These are phyloP conservation scores for Scedosporium boydii DNA, from an alignment of 2,329 filamentous ascomycete genomes.

Conservation along the genomic window DNA sequence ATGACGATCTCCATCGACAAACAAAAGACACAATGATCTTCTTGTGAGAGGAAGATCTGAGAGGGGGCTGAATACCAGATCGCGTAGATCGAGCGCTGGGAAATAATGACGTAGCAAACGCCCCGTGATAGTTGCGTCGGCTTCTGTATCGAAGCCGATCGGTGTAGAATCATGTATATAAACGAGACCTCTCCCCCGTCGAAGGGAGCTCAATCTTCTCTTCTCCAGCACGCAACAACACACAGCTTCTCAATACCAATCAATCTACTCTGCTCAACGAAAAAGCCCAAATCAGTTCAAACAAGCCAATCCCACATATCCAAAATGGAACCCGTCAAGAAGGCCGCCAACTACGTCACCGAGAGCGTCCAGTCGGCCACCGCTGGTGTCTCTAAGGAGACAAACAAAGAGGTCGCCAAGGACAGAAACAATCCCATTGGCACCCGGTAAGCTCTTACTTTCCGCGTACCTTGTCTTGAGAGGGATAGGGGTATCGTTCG, in stretches of 20 bases:
- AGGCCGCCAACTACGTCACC: conserved; percentile 60
- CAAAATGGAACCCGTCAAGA: conserved; percentile 45
- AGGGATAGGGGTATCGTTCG: neutral
- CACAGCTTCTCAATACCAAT: neutral
- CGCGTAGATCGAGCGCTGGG: no score
- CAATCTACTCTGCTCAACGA: neutral
- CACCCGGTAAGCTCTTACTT: conserved; percentile 37
- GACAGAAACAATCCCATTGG: conserved; percentile 39
- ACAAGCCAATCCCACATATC: conserved; percentile 14
- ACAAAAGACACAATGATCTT: no score
- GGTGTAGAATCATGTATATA: conserved; percentile 4
- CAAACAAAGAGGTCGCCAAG: conserved; percentile 63
- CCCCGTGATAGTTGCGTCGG: no score
- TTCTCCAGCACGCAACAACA: neutral
- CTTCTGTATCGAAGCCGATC: no score
- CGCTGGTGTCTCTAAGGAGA: conserved; percentile 54
- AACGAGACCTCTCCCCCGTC: neutral
- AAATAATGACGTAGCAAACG: no score
- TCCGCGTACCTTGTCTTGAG: neutral
- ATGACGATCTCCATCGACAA: no score
- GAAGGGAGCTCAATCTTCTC: neutral
- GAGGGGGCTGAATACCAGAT: no score
- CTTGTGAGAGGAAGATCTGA: no score
- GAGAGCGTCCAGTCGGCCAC: conserved; percentile 52
- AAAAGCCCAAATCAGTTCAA: conserved; percentile 10